Evolutionary conservation across 345 rosid genomes (phyloP).

Genomic region (Acer saccharum): DNA sequence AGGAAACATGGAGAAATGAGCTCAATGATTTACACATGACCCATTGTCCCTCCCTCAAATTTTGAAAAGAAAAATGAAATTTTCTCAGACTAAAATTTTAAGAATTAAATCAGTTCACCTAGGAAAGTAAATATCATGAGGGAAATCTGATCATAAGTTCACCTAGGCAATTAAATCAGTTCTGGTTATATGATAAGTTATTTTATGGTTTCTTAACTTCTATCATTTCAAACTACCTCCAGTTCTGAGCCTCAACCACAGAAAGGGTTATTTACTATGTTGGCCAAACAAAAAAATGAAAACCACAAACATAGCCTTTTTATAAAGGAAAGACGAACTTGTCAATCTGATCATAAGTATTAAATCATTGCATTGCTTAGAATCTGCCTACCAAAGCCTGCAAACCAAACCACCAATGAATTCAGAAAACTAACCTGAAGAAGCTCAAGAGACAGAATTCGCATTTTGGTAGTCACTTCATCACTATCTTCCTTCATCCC

Average conservation of each 20-base stretch:
- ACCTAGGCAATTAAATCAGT: too few species aligned
- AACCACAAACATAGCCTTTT: not conserved
- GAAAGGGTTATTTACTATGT: not conserved
- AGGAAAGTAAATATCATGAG: not conserved
- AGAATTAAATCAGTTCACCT: too few species aligned
- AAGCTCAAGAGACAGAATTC: slow-evolving; percentile 94
- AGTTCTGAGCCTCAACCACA: slow-evolving; percentile 1
- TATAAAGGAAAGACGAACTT: not conserved
- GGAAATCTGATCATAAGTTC: not conserved
- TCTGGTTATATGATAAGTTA: not conserved
- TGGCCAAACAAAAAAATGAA: slow-evolving; percentile 1
- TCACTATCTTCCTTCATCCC: slow-evolving; percentile 98
- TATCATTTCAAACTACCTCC: slow-evolving; percentile 1
- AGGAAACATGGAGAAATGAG: not conserved
- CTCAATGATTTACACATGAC: not conserved
- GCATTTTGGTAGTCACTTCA: slow-evolving; percentile 90
- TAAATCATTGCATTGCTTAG: slow-evolving; percentile 1
- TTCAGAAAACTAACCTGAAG: slow-evolving; percentile 69
- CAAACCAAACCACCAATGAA: slow-evolving; percentile 8
- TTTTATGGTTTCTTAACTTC: not conserved
- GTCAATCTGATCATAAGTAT: not conserved
- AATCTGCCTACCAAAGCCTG: slow-evolving; percentile 9
- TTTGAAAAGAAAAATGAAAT: too few species aligned
- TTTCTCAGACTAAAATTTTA: not conserved
- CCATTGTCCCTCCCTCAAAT: too few species aligned